Base-by-base conservation (phyloP, 1,139 yeast species). In the Kodamaea alishanica region DNA sequence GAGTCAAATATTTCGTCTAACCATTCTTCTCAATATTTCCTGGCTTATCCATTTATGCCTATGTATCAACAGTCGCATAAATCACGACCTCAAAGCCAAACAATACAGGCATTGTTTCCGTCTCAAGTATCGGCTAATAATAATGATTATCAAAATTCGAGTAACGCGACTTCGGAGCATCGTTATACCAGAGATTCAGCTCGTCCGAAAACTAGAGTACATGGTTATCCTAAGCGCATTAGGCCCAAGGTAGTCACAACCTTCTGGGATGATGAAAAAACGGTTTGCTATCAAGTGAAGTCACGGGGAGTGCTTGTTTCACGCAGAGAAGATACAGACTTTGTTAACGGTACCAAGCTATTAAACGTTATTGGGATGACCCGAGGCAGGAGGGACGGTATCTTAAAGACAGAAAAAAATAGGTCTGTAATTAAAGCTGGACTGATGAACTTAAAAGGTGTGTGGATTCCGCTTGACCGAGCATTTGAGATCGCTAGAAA, bases 341-440 rank as follows among this genome's bases (percentile, higher is more conserved):
- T 65, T 58, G 62, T 77, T 32, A 77, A 77, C 47, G 82, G 81
- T 0, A 77, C 82, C 6, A 77, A 77, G 47, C 61, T 77, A 15
- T 60, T 77, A 36, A 77, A 77, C 46, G 80, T 75, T 7, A 74
- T 78, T 2, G 77, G 76, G 30, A 75, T 77, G 76, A 70, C 81
- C 2, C 56, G 82, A 42, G 82, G 82, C 3, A 60, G 79, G 38
- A 55, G 81, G 38, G 81, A 76, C 49, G 81, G 81, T 7, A 73
- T 76, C 22, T 62, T 76, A 33, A 76, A 76, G 45, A 58, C 72
- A 3, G 81, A 76, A 45, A 67, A 63, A 44, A 52, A 55, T 4
- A 61, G 75, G 28, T 58, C 52, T 22, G 81, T 76, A 0, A 74
- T 76, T 11, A 74, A 74, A 46, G 65, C 67, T 7, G 81, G 81